These are phyloP conservation scores for Colletotrichum coccodes DNA, from an alignment of 2,329 filamentous ascomycete genomes.

Conservation along the genomic window DNA sequence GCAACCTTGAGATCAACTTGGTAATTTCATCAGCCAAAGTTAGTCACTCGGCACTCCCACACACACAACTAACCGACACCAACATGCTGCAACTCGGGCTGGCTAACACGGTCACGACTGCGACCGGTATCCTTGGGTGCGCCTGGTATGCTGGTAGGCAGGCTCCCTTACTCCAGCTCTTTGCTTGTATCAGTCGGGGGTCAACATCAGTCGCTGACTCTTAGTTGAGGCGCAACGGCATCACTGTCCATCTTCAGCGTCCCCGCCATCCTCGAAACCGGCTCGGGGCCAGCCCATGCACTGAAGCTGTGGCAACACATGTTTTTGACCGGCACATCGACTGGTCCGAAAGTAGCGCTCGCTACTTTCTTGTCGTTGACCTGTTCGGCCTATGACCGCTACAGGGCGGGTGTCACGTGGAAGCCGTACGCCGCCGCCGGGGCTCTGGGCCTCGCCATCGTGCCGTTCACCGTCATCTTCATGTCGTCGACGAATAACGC, in stretches of 20 bases:
- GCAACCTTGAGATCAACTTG: not conserved
- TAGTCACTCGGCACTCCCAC: not conserved
- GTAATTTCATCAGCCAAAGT: too few relatives aligned
- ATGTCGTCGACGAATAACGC: conserved; percentile 49
- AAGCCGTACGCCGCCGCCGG: conserved; percentile 44
- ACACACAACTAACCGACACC: not conserved
- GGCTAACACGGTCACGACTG: conserved; percentile 26
- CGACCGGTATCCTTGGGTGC: conserved; percentile 20
- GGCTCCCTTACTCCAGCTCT: not conserved
- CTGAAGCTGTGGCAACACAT: conserved; percentile 49
- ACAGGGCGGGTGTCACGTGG: conserved; percentile 43
- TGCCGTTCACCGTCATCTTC: conserved; percentile 50
- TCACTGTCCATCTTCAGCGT: conserved; percentile 48
- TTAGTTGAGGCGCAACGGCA: conserved; percentile 45
- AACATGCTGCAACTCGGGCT: conserved; percentile 29
- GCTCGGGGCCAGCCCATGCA: conserved; percentile 41
- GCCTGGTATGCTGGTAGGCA: conserved; percentile 31
- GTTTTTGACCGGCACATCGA: conserved; percentile 46
- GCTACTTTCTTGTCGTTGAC: conserved; percentile 45
- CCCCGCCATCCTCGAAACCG: conserved; percentile 41
- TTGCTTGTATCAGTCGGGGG: not conserved
- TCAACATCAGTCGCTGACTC: conserved; percentile 10
- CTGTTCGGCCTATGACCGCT: conserved; percentile 48
- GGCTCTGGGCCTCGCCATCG: conserved; percentile 46
- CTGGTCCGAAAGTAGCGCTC: conserved; percentile 49